Conservation (phyloP, 768 basidiomycete genomes). For the Panaeolus cyanescens region DNA sequence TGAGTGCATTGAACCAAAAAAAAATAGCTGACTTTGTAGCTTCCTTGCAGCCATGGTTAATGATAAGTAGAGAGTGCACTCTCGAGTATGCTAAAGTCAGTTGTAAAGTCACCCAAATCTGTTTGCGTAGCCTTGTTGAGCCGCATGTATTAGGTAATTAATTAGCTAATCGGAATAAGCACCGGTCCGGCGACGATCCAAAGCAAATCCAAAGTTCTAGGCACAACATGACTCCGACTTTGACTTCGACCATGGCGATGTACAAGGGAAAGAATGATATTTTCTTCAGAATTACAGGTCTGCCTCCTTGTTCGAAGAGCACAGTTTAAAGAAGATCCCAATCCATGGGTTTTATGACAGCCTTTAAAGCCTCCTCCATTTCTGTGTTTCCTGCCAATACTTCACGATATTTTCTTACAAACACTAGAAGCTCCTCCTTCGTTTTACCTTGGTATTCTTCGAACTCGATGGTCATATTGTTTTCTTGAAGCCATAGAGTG, state of each 20-base stretch:
- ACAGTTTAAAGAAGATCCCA: slow-evolving; percentile 15
- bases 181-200: too few relatives aligned
- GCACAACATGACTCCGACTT: too few relatives aligned
- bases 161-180: slow-evolving; percentile 19
- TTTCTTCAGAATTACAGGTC: too few relatives aligned
- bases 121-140: slow-evolving; percentile 24
- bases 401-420: slow-evolving; percentile 17
- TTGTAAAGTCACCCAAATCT: slow-evolving; percentile 9
- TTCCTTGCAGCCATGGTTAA: slow-evolving; percentile 84
- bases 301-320: background rate
- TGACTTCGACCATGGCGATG: too few relatives aligned
- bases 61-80: slow-evolving; percentile 15
- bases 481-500: slow-evolving; percentile 20
- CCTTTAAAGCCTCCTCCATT: slow-evolving; percentile 18
- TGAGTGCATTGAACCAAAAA: background rate
- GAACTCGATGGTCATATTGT: slow-evolving; percentile 23
- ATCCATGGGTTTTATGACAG: slow-evolving; percentile 18
- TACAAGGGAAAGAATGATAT: too few relatives aligned
- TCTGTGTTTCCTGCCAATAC: slow-evolving; percentile 7
- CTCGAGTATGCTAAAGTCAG: slow-evolving; percentile 13
- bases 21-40: slow-evolving; percentile 72
- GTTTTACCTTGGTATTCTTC: slow-evolving; percentile 22
- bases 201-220: too few relatives aligned
- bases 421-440: slow-evolving; percentile 18
- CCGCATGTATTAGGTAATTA: slow-evolving; percentile 7